Evolutionary conservation across 176 grass and related monocot species (phyloP).

Genomic region (Ananas comosus): DNA sequence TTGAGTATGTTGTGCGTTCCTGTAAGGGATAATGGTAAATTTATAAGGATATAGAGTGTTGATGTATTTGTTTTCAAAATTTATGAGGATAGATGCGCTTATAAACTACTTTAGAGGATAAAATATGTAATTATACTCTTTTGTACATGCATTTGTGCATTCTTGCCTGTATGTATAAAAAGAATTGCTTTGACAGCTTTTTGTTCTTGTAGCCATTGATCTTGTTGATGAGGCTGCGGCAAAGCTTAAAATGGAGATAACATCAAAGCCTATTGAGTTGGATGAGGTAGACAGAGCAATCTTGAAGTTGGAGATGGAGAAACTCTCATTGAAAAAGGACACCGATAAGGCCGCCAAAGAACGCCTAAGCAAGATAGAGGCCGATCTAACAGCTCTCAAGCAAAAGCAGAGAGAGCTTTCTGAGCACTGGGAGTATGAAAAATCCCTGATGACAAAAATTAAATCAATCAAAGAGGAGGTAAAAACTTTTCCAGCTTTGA

Average conservation of each 20-base stretch:
- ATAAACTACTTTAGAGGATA: no score
- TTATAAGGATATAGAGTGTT: no score
- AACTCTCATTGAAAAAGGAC: conserved; percentile 87
- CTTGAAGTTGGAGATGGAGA: conserved; percentile 93
- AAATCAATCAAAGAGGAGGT: conserved; percentile 92
- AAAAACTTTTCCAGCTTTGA: not conserved
- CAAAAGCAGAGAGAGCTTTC: conserved; percentile 70
- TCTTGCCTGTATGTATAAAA: not conserved
- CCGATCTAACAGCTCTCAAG: conserved; percentile 76
- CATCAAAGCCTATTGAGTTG: conserved; percentile 84
- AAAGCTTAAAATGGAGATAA: conserved; percentile 98
- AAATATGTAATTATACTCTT: no score
- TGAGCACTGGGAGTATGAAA: conserved; percentile 85
- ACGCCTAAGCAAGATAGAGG: conserved; percentile 69
- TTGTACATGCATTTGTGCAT: no score
- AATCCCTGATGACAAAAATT: conserved; percentile 77
- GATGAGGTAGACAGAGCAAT: conserved; percentile 92
- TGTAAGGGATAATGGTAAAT: no score
- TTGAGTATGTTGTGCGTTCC: no score
- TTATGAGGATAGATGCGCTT: no score
- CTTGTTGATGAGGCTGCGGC: conserved; percentile 93
- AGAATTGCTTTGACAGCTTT: not conserved
- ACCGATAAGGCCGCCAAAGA: conserved; percentile 87
- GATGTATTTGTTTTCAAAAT: no score
- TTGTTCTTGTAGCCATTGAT: conserved; percentile 70